A percentile compares a stretch with the other conserved stretches of the same genome.
Conservation (phyloP, 768 basidiomycete species). For the Tricholoma saponaceum region DNA sequence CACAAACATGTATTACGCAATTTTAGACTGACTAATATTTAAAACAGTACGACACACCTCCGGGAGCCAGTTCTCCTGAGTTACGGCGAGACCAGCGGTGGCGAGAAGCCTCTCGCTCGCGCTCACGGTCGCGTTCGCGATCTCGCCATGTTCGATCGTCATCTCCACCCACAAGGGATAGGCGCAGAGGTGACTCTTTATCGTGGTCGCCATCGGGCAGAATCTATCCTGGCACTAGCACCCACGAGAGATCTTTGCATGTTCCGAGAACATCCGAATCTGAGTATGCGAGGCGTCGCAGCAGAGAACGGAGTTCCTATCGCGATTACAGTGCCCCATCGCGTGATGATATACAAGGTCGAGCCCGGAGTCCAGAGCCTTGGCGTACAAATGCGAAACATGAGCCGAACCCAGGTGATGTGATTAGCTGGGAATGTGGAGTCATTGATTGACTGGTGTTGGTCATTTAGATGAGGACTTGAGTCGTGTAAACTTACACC, state of each 20-base stretch:
- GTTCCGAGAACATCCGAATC: neutral
- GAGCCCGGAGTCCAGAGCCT: neutral
- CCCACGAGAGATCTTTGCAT: neutral
- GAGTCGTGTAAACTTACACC: no score
- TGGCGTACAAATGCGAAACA: neutral
- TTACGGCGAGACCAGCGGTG: constrained; percentile 26
- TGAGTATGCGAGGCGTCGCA: neutral
- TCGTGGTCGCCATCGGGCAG: constrained; percentile 35
- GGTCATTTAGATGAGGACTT: neutral
- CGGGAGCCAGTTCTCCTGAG: constrained; percentile 34
- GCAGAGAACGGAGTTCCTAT: constrained; percentile 1
- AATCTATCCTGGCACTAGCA: constrained; percentile 11
- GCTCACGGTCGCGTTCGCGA: constrained; percentile 25
- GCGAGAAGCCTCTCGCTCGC: constrained; percentile 18
- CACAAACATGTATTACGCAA: neutral
- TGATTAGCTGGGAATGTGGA: neutral
- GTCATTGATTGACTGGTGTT: neutral
- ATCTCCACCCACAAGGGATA: constrained; percentile 9
- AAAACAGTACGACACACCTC: constrained; percentile 55
- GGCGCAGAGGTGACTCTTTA: constrained; percentile 14
- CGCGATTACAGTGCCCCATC: neutral
- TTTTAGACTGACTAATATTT: constrained; percentile 9
- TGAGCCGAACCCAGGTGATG: neutral
- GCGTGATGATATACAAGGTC: neutral
- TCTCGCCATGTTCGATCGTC: neutral